Evolutionary conservation across 2,329 filamentous ascomycete genomes (phyloP).

Genomic region (Cordyceps tenuipes): DNA sequence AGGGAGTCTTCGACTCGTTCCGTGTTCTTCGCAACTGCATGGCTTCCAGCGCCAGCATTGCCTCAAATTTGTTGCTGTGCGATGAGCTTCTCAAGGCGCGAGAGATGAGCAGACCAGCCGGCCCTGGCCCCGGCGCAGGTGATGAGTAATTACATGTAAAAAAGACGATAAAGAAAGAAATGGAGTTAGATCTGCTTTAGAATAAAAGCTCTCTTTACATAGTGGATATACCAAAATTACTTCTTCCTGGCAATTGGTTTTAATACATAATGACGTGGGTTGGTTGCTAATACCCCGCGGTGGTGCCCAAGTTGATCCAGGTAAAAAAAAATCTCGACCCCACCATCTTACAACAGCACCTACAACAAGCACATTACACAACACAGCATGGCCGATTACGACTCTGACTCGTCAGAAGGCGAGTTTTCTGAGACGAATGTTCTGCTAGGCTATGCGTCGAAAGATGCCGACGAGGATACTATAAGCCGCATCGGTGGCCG

Average conservation of each 20-base stretch:
- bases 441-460: conserved; percentile 79
- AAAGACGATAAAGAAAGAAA: conserved; percentile 18
- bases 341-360: conserved; percentile 21
- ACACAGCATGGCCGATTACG: conserved; percentile 61
- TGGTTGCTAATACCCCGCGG: conserved; percentile 19
- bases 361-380: neutral
- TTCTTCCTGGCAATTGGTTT: neutral
- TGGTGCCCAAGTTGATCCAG: conserved; percentile 8
- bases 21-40: conserved; percentile 88
- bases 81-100: conserved; percentile 96
- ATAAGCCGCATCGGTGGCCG: conserved; percentile 82
- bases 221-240: conserved; percentile 16
- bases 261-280: neutral
- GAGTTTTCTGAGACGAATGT: conserved; percentile 77
- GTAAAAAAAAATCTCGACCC: conserved; percentile 31
- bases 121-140: conserved; percentile 57
- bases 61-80: conserved; percentile 87
- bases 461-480: conserved; percentile 69
- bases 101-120: conserved; percentile 71
- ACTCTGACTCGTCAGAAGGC: conserved; percentile 73
- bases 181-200: conserved; percentile 29
- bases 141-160: conserved; percentile 43
- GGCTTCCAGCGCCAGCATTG: conserved; percentile 89
- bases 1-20: conserved; percentile 94
- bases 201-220: conserved; percentile 25